phyloP scores from a whole-genome alignment of 208 protist species.

The Strigomonas culicis region DNA sequence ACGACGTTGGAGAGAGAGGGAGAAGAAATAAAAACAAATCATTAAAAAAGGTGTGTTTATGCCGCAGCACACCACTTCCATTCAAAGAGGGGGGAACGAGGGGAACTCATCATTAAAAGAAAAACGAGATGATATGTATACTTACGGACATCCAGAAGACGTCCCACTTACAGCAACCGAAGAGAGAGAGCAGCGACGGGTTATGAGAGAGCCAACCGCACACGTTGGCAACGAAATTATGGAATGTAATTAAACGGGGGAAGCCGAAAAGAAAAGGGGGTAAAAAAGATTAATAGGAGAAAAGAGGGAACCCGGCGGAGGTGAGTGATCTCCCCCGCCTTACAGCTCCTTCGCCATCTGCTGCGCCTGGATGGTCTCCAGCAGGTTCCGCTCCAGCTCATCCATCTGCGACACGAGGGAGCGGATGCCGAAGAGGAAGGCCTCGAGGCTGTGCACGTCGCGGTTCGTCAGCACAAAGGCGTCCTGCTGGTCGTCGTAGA shows the following conservation, averaged over 20 bases:
- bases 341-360: conserved; percentile 77
- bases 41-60: too few relatives aligned
- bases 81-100: too few relatives aligned
- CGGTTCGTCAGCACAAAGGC: conserved; percentile 78
- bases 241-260: background rate
- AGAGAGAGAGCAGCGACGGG: conserved; percentile 4
- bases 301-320: background rate
- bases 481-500: conserved; percentile 27
- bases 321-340: background rate
- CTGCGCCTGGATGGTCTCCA: conserved; percentile 65
- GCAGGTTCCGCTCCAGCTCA: conserved; percentile 62
- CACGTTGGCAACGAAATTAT: background rate
- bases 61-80: too few relatives aligned
- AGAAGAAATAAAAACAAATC: conserved; percentile 17
- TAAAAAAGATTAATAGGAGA: conserved; percentile 11
- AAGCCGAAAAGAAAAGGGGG: background rate
- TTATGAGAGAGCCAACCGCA: background rate
- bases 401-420: conserved; percentile 62
- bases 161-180: background rate
- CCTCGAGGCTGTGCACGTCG: conserved; percentile 83
- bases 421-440: conserved; percentile 78
- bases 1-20: background rate
- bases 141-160: background rate
- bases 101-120: too few relatives aligned
- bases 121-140: too few relatives aligned